Evolutionary conservation across 768 basidiomycete species (phyloP).

Genomic region (Rhodotorula graminis): DNA sequence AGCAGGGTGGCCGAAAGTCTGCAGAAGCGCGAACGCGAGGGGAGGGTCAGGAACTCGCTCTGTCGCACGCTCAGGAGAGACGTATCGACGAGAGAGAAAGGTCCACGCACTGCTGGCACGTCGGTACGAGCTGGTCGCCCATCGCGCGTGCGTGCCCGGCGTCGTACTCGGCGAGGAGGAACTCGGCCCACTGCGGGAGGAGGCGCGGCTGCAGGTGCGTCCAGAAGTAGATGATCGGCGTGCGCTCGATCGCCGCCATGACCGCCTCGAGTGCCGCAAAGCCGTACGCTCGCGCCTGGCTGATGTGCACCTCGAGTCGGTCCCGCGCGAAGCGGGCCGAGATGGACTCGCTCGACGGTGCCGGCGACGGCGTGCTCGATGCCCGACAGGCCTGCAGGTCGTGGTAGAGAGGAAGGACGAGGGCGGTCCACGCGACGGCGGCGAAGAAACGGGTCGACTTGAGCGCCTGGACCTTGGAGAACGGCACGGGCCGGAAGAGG

Average conservation of each 20-base stretch:
- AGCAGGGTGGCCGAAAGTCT: neutral
- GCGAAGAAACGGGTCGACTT: neutral
- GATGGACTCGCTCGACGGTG: neutral
- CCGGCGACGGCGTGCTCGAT: too few species aligned
- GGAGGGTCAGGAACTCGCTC: too few species aligned
- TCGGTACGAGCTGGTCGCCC: too few species aligned
- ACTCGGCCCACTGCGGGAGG: neutral
- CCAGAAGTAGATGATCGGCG: neutral
- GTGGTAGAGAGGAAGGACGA: neutral
- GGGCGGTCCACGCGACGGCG: neutral
- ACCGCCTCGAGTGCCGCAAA: neutral
- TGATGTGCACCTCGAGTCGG: neutral
- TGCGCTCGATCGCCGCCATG: neutral
- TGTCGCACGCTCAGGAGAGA: too few species aligned
- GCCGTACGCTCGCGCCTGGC: neutral
- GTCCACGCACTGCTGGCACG: too few species aligned
- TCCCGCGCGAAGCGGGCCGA: neutral
- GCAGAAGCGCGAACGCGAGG: too few species aligned
- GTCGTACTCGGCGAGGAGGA: neutral
- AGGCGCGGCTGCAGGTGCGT: neutral
- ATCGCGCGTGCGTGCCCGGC: too few species aligned
- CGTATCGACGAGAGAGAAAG: too few species aligned
- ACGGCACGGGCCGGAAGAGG: neutral
- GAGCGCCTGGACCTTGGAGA: neutral
- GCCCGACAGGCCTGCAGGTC: neutral